phyloP scores from a whole-genome alignment of 495 filamentous ascomycete species.

The Geopyxis carbonaria region DNA sequence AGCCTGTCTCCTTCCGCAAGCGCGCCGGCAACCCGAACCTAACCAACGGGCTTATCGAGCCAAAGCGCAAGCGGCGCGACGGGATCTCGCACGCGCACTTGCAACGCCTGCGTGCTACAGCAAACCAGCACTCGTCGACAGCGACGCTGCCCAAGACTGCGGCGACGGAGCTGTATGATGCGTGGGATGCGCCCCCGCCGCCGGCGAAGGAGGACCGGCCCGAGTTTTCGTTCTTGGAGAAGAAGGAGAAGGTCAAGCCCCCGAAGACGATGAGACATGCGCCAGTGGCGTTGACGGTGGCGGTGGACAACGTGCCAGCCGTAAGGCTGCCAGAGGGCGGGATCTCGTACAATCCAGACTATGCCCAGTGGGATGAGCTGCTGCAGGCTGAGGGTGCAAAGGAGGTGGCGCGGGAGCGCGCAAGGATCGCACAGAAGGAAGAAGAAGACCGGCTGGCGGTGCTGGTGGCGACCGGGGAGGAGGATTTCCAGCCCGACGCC shows the following conservation, averaged over 20 bases:
- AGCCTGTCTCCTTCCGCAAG: constrained; percentile 59
- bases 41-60: constrained; percentile 47
- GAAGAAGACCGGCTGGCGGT: constrained; percentile 40
- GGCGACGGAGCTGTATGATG: constrained; percentile 46
- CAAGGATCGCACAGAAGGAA: constrained; percentile 49
- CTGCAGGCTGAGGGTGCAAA: constrained; percentile 55
- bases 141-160: constrained; percentile 12
- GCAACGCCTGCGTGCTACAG: constrained; percentile 53
- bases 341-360: constrained; percentile 78
- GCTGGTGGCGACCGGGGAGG: constrained; percentile 27
- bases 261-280: constrained; percentile 59
- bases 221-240: constrained; percentile 18
- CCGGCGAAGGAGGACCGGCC: constrained; percentile 24
- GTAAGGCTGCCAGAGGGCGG: constrained; percentile 62
- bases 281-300: constrained; percentile 62
- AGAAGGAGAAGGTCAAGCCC: constrained; percentile 48
- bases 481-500: constrained; percentile 40
- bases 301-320: constrained; percentile 59
- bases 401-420: constrained; percentile 62
- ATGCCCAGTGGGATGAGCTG: constrained; percentile 64
- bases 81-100: constrained; percentile 72
- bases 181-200: constrained; percentile 41
- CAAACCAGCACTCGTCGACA: constrained; percentile 50
- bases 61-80: constrained; percentile 54
- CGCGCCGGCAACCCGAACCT: constrained; percentile 39